Base-by-base conservation (phyloP, 106 monocot genomes). In the Amphibolis antarctica region DNA sequence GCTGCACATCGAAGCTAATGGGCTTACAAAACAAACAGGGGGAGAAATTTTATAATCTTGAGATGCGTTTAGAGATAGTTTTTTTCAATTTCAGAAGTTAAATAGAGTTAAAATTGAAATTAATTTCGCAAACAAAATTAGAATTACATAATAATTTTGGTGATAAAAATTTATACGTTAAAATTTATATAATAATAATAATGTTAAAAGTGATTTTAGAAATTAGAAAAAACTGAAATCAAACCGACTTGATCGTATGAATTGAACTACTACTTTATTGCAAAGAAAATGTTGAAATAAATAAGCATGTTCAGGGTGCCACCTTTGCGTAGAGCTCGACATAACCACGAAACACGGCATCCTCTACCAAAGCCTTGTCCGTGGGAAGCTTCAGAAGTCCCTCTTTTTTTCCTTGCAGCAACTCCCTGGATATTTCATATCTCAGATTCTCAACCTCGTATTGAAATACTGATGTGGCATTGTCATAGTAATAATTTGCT, bases 311-410 rank as follows among this genome's bases (percentile, higher is more conserved):
- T 17, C 12, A 4, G 0, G 27, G 28, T 23, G 31, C 13, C 77
- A 92, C 92, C 87, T 82, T 87, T 10, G 98, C 98, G 73, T 98
- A 98, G 18, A 98, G 82, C 72, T 87, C 80, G 44, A 88, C 91
- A 71, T 79, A 98, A 54, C 12, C 75, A 36, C 82, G 62, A 51
- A 98, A 98, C 31, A 44, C 53, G 45, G 87, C 76, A 79, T 98
- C 91, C 22, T 81, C 75, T 20, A 91, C 31, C 26, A 98, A 57
- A 63, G 81, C 80, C 63, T 83, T 91, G 72, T 98, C 98, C 24
- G 91, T 85, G 36, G 98, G 91, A 60, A 98, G 98, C 82, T 98
- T 91, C 69, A 98, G 56, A 45, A 98, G 87, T 6, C 87, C 87
- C 44, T 77, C 73, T 6, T 74, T 30, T 70, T 87, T 87, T 50